Evolutionary conservation across 441 rosid genomes (phyloP), one percentile per base, ranked within the genome.

Genomic region (Erodium texanum): DNA sequence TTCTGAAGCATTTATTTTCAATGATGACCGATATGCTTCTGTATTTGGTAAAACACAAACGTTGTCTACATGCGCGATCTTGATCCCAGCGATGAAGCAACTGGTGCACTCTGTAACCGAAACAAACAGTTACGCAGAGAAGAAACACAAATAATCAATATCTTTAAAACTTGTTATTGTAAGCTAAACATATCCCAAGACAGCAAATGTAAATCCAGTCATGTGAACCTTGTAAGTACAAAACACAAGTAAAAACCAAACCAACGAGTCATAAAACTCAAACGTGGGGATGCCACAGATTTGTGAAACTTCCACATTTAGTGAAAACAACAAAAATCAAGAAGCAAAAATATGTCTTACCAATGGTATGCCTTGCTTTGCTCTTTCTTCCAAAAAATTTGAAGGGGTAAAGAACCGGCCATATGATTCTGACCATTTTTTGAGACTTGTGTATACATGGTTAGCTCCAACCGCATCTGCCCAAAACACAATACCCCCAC

Each of bases 361-460:
- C 64, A 61, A 24, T 14, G 36, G 36, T 61, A 61, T 15, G 18
- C 64, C 64, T 24, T 15, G 3, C 14, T 24, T 61, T 24, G 64
- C 64, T 24, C 64, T 61, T 61, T 61, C 34, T 61, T 61, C 64
- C 64, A 94, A 77, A 71, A 79, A 94, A 73, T 80, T 85, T 2
- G 97, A 88, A 7, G 62, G 62, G 24, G 62, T 20, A 20, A 19
- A 56, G 62, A 56, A 56, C 24, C 15, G 19, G 12, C 62, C 62
- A 20, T 56, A 56, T 20, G 20, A 9, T 20, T 56, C 62, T 20
- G 62, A 56, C 62, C 62, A 56, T 56, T 19, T 56, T 16, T 19
- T 56, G 62, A 56, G 62, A 8, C 62, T 56, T 56, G 24, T 16
- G 14, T 56, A 56, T 20, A 56, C 24, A 56, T 56, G 62, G 24